Evolutionary conservation across 2,329 filamentous ascomycete genomes (phyloP).

Genomic region (Xylariales sp.): DNA sequence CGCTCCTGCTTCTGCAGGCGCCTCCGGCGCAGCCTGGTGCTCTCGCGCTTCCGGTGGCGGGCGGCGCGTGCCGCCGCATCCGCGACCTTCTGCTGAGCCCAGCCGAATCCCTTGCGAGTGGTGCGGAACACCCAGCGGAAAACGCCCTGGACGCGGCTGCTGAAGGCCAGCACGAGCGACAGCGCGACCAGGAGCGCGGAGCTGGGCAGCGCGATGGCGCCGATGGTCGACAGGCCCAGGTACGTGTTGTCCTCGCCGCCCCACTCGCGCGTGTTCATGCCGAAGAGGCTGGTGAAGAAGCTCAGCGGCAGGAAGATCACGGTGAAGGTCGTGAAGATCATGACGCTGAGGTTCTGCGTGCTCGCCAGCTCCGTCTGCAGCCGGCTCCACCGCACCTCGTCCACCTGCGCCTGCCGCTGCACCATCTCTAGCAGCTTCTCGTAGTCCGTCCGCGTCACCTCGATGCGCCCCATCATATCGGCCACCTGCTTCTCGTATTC

Average conservation of each 20-base stretch:
- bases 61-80: too few relatives aligned
- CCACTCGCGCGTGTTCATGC: slow-evolving; percentile 62
- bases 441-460: slow-evolving; percentile 55
- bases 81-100: slow-evolving; percentile 23
- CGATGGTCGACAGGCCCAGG: slow-evolving; percentile 38
- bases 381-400: slow-evolving; percentile 59
- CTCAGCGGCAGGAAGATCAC: slow-evolving; percentile 61
- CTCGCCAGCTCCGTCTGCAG: slow-evolving; percentile 60
- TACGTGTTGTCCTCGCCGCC: slow-evolving; percentile 39
- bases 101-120: slow-evolving; percentile 10
- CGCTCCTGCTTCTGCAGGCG: slow-evolving; percentile 15
- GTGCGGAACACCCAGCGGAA: slow-evolving; percentile 21
- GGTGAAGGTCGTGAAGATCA: slow-evolving; percentile 62
- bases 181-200: slow-evolving; percentile 43
- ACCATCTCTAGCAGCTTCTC: slow-evolving; percentile 64
- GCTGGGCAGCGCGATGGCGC: slow-evolving; percentile 41
- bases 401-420: slow-evolving; percentile 62
- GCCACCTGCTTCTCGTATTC: slow-evolving; percentile 50
- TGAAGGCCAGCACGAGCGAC: slow-evolving; percentile 54
- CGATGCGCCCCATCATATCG: slow-evolving; percentile 56
- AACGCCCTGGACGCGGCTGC: slow-evolving; percentile 33
- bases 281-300: slow-evolving; percentile 62
- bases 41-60: slow-evolving; percentile 17
- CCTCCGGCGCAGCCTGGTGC: slow-evolving; percentile 16
- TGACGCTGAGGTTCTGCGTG: slow-evolving; percentile 57